Evolutionary conservation across 2,329 filamentous ascomycete species (phyloP).

Genomic region (Cladosporium sp.): DNA sequence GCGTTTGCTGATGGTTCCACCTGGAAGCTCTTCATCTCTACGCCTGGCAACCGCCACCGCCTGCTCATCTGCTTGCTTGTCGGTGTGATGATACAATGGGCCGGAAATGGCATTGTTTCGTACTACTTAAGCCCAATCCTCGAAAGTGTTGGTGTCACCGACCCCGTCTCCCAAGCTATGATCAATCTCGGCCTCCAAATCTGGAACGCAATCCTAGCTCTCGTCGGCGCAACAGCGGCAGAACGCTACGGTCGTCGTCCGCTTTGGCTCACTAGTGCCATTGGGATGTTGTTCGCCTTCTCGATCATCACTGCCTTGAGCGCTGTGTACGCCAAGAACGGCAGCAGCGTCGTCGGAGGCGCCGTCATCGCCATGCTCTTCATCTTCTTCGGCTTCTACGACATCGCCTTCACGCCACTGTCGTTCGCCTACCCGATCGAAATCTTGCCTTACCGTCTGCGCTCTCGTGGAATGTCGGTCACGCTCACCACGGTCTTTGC

Average conservation of each 20-base stretch:
- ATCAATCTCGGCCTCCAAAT: constrained; percentile 44
- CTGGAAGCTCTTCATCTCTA: constrained; percentile 14
- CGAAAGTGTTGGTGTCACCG: constrained; percentile 40
- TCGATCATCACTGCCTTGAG: constrained; percentile 45
- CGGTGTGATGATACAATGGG: constrained; percentile 13
- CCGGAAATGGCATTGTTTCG: constrained; percentile 12
- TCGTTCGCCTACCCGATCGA: constrained; percentile 37
- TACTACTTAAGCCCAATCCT: constrained; percentile 34
- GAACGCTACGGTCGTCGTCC: constrained; percentile 45
- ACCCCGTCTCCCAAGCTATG: constrained; percentile 36
- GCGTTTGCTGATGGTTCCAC: not conserved
- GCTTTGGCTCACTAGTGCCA: constrained; percentile 45
- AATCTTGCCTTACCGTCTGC: constrained; percentile 36
- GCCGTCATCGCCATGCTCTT: constrained; percentile 47
- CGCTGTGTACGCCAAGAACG: constrained; percentile 38
- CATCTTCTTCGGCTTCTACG: constrained; percentile 45
- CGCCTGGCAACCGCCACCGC: constrained; percentile 14
- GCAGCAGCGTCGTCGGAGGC: constrained; percentile 35
- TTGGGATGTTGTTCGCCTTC: constrained; percentile 47
- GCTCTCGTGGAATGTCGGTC: constrained; percentile 29
- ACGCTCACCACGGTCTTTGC: constrained; percentile 26
- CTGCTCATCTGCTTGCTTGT: constrained; percentile 24
- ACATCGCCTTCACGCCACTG: constrained; percentile 40
- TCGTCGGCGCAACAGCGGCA: constrained; percentile 41
- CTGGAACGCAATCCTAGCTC: constrained; percentile 42